Base-by-base conservation (phyloP, 345 rosid genomes). In the Ceriops tagal region DNA sequence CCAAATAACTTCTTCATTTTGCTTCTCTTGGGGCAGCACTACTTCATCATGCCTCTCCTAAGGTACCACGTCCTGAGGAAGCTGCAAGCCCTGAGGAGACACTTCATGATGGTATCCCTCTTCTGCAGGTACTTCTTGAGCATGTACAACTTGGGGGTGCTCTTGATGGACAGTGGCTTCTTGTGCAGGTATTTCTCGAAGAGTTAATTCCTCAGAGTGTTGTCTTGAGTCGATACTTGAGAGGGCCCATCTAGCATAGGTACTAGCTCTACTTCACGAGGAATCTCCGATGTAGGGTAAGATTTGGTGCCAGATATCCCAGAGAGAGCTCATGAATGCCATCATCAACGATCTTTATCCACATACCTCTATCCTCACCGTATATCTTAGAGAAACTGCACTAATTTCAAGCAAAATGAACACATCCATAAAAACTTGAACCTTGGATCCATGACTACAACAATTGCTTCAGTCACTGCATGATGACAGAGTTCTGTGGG, bases 371-470 rank as follows among this genome's bases (percentile, higher is more conserved):
- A 71, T 93, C 95, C 59, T 93, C 91, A 26, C 92, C 96, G 68
- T 80, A 91, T 34, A 89, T 79, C 81, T 73, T 89, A n/a, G 88
- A 57, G 80, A 90, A 91, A 77, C 88, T 91, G 77, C 89, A 89
- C 70, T 24, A 24, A 24, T 24, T 24, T 24, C 26, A 24, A 24
- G 26, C 26, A 24, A 24, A 24, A 24, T 24, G 26, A 24, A 24
- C 26, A 24, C 26, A 24, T 90, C 92, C 21, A 93, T 78, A 65
- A 93, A 89, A 93, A 85, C 76, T 93, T 91, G 79, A 85, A 93
- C 72, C 98, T 88, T 5, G 98, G 98, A 83, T 93, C 98, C 83
- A 93, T 84, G 53, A 87, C 88, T 30, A 88, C 93, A n/a, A 95
- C 96, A 82, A 78, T 67, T 1, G 96, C 91, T 93, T 47, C 78